These are phyloP conservation scores for Botrytis sinoallii DNA, from an alignment of 2,329 filamentous ascomycete genomes.

Conservation along the genomic window DNA sequence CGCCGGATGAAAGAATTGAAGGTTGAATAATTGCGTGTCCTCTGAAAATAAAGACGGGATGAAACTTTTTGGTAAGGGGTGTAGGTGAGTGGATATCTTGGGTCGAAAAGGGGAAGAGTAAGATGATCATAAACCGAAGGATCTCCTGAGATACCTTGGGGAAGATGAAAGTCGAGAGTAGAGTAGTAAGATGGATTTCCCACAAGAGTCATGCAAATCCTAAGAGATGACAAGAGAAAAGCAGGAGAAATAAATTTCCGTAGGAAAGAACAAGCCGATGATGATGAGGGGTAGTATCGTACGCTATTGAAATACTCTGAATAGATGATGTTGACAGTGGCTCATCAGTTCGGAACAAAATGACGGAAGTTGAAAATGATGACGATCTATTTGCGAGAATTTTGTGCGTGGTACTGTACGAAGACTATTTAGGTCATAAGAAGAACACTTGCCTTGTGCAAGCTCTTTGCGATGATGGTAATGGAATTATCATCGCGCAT, in stretches of 20 bases:
- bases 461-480: slow-evolving; percentile 19
- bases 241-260: background rate
- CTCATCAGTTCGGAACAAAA: slow-evolving; percentile 4
- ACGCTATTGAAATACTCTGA: slow-evolving; percentile 8
- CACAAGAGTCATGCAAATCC: slow-evolving; percentile 18
- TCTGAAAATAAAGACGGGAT: background rate
- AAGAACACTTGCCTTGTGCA: slow-evolving; percentile 29
- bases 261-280: slow-evolving; percentile 1
- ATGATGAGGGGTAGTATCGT: slow-evolving; percentile 3
- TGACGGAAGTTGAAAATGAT: slow-evolving; percentile 9
- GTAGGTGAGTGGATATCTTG: background rate
- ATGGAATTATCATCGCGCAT: slow-evolving; percentile 47
- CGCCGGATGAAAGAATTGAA: background rate
- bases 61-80: background rate
- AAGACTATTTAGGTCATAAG: slow-evolving; percentile 29
- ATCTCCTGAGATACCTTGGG: slow-evolving; percentile 2
- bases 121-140: background rate
- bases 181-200: slow-evolving; percentile 2
- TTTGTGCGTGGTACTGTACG: background rate
- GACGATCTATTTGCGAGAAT: slow-evolving; percentile 11
- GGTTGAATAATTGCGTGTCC: slow-evolving; percentile 2
- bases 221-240: slow-evolving; percentile 1
- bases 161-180: background rate
- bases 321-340: slow-evolving; percentile 8
- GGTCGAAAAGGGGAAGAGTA: background rate